These are phyloP conservation scores for Xylaria acuta DNA, from an alignment of 495 filamentous ascomycete species.

Conservation along the genomic window DNA sequence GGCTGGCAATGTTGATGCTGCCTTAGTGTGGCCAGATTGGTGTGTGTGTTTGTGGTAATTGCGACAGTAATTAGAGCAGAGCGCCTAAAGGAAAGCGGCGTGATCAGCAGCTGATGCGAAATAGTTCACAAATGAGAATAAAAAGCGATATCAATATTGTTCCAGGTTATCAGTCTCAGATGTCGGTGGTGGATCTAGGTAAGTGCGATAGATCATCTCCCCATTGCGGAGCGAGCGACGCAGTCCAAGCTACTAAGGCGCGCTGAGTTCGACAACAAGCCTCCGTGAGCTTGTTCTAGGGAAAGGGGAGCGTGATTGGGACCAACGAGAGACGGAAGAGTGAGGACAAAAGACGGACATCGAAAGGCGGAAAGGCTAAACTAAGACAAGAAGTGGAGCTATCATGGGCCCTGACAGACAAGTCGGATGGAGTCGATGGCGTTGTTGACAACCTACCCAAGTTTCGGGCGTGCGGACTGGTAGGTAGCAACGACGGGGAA, in stretches of 20 bases:
- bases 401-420: conserved; percentile 18
- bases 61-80: conserved; percentile 8
- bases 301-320: not conserved
- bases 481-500: not conserved
- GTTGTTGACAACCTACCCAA: conserved; percentile 18
- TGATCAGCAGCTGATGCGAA: conserved; percentile 23
- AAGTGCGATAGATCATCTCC: conserved; percentile 5
- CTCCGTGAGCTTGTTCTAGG: not conserved
- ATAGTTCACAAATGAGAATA: conserved; percentile 1
- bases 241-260: conserved; percentile 1
- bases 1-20: conserved; percentile 18
- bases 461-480: conserved; percentile 17
- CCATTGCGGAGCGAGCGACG: conserved; percentile 19
- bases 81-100: conserved; percentile 8
- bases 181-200: conserved; percentile 9
- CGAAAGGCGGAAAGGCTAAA: conserved; percentile 22
- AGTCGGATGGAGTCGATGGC: conserved; percentile 22
- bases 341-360: conserved; percentile 4
- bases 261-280: not conserved
- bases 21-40: conserved; percentile 5
- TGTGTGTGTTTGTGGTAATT: not conserved
- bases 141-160: conserved; percentile 14
- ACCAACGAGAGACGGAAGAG: conserved; percentile 9
- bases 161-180: conserved; percentile 10
- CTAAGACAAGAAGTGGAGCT: conserved; percentile 26